Evolutionary conservation across 75 land plant species (phyloP), one percentile per base, ranked within the genome.

Genomic region (Pinus albicaulis): DNA sequence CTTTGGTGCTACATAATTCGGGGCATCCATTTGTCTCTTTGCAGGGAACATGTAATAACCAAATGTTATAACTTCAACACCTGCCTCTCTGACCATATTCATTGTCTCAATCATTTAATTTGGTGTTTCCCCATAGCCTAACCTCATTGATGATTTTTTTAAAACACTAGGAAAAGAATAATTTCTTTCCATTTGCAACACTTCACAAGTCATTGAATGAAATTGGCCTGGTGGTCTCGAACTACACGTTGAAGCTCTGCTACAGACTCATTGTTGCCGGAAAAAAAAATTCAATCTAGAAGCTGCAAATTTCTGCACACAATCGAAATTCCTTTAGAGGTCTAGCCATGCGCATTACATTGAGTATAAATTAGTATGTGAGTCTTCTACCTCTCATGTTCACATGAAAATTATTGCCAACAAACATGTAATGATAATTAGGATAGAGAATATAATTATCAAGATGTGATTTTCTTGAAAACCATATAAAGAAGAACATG

Each of bases 1-100:
- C 71, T 98, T 92, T 58, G 99, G 98, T 41, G 99, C 92, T n/a
- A 95, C 83, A 76, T 92, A 98, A 76, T 95, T 95, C 4, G 99
- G 89, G 52, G 95, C 94, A 7, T 98, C 92, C 99, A 98, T 98
- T 55, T 98, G 99, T 17, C 93, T 86, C 79, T 95, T 98, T 25
- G 98, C 92, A 31, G 98, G 99, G 58, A 93, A 87, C 99, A 98
- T 98, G 77, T 94, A 98, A 77, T 94, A 95, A 56, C 98, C 99
- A 82, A 95, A 89, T 25, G 98, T 95, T 91, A 95, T 94, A 15
- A 98, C 98, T 88, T 98, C 99, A 73, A 98, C 95, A 44, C 99
- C 98, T 44, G 98, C 98, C 56, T 86, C 91, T 76, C 98, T 88
- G 25, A 98, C 98, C 73, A 84, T 89, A 78, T 89, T 90, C 98